Evolutionary conservation across 2,329 filamentous ascomycete species (phyloP), one percentile per base, ranked within the genome.

Genomic region (Rutstroemia sp.): DNA sequence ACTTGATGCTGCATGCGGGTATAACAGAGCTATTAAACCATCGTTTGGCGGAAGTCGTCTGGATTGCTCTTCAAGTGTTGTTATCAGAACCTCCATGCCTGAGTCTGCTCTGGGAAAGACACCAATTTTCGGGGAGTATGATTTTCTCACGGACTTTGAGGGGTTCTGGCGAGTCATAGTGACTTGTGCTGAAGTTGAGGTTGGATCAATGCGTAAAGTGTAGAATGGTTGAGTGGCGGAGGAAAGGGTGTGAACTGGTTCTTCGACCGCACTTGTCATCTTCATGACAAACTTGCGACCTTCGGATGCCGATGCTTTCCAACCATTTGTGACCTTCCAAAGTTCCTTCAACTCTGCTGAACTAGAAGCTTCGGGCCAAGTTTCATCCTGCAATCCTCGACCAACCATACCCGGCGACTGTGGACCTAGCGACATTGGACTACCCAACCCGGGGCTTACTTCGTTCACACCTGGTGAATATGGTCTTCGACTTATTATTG

Each of bases 291-390:
- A 86, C 23, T 78, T 76, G 21, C 79, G 73, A 5, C 81, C 82
- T 65, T 86, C 81, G 3, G 77, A 76, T 1, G 75, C 68, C 0
- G 82, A 78, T 2, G 84, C 84, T 64, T 81, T 77, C 82, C 82
- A 88, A 12, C 86, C 86, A 66, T 88, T 88, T 58, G 81, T 76
- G 0, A 83, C 83, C 63, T 86, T 82, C 86, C 86, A 89, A 8
- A 87, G 76, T 51, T 77, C 77, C 61, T 80, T 80, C 38, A 88
- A 76, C 60, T 87, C 78, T 46, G 84, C 80, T 1, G 78, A 83
- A 17, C 48, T 64, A 12, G 67, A 69, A 23, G 67, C 63, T 51
- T 68, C 67, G 14, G 67, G 54, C 34, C 63, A 52, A 17, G 62
- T 56, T 47, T 65, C 62, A 52, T 70, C 66, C 54, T 64, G 62